Evolutionary conservation across 2,329 filamentous ascomycete species (phyloP), one percentile per base, ranked within the genome.

Genomic region (Hymenoscyphus linearis): DNA sequence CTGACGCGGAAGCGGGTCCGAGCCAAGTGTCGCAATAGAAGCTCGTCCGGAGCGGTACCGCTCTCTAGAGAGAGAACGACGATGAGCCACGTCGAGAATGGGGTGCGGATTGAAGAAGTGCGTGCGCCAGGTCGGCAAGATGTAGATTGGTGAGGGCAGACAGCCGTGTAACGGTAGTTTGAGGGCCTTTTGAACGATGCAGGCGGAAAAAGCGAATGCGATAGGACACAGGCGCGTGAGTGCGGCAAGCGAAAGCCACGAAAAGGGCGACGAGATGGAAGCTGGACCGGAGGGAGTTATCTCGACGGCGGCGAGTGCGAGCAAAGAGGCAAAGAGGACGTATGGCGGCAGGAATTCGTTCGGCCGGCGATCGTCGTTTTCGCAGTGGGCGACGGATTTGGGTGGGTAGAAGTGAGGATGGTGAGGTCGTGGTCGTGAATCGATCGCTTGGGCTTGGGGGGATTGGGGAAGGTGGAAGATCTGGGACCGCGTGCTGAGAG

Each of bases 1-100:
- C 65, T 64, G 61, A 69, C 66, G 66, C 68, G 68, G 65, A 31
- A 68, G 62, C 65, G 64, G 44, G 66, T 67, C 67, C 59, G 57
- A 63, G 60, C 65, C 65, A 64, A 67, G 56, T 66, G 64, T 67
- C 65, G 65, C 65, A 66, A 67, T 60, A 40, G 55, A 35, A 59
- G 60, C 60, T 64, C 58, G 52, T 57, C 57, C 55, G 47, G 44
- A 53, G 25, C 18, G n/a, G 47, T 58, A 52, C 57, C 44, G 44
- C 44, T 50, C 44, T 50, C 44, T 31, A 31, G 44, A 50, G 44
- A 18, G 18, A 25, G 22, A 10, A 22, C 44, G 44, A 50, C 44
- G 44, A 50, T 50, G 44, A 50, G 44, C 44, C 44, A 50, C 44
- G 44, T 50, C 44, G 44, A 50, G 25, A 18, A 50, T 25, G 44